A percentile compares a stretch with the other conserved stretches of the same genome.
Evolutionary conservation across 2,329 filamentous ascomycete species (phyloP).

Genomic region (Talaromyces sp.): DNA sequence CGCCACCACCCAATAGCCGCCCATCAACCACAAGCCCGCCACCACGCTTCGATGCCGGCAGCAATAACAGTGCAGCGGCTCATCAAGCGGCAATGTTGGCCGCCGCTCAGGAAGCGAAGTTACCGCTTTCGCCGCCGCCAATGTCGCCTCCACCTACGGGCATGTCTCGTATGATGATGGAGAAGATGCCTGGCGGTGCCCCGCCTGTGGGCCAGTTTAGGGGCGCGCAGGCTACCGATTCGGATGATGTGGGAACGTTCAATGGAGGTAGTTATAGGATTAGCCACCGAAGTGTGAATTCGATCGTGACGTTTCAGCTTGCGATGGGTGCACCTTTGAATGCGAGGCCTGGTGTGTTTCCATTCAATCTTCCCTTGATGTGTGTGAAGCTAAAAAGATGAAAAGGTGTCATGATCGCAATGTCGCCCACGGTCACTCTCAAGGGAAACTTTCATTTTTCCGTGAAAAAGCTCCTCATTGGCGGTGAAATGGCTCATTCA

Average conservation of each 20-base stretch:
- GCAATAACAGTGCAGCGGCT: neutral
- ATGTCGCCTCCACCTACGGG: constrained; percentile 22
- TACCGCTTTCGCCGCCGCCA: constrained; percentile 68
- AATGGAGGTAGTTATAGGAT: constrained; percentile 94
- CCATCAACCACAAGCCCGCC: constrained; percentile 11
- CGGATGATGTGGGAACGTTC: constrained; percentile 92
- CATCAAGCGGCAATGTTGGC: constrained; percentile 66
- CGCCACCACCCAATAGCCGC: constrained; percentile 10
- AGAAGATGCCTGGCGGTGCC: constrained; percentile 33
- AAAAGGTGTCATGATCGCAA: constrained; percentile 82
- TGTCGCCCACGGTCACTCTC: constrained; percentile 83
- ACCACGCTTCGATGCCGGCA: neutral
- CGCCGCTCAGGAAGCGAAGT: constrained; percentile 85
- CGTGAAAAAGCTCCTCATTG: constrained; percentile 83
- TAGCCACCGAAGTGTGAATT: constrained; percentile 88
- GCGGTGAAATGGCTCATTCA: constrained; percentile 74
- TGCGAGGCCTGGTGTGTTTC: constrained; percentile 65
- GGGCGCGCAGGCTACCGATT: constrained; percentile 59
- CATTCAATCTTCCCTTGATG: too few relatives aligned
- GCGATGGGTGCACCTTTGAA: constrained; percentile 81
- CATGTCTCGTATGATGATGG: constrained; percentile 16
- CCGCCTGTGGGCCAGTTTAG: constrained; percentile 56
- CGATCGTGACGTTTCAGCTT: constrained; percentile 82
- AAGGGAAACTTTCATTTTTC: constrained; percentile 81
- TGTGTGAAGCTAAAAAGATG: too few relatives aligned